phyloP scores from a whole-genome alignment of 305 asterid species.

The Rubia occidens region DNA sequence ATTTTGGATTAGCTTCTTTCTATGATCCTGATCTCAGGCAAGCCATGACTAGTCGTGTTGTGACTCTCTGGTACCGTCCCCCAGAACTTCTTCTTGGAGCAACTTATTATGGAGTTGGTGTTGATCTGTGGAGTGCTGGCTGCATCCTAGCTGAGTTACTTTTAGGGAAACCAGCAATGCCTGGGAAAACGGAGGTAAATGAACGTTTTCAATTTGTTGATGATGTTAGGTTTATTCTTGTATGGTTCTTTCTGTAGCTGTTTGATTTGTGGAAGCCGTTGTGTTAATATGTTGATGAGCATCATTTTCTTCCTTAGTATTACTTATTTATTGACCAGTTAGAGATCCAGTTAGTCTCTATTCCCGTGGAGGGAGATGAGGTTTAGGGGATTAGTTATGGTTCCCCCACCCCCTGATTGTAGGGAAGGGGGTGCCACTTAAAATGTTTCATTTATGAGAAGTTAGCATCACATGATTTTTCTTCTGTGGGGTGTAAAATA shows the following conservation, averaged over 20 bases:
- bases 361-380: background rate
- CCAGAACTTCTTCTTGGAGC: constrained; percentile 88
- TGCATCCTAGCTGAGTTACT: constrained; percentile 85
- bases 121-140: constrained; percentile 95
- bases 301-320: background rate
- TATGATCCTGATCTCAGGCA: constrained; percentile 52
- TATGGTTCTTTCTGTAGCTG: background rate
- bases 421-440: too few species aligned
- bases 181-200: constrained; percentile 84
- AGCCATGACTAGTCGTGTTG: constrained; percentile 88
- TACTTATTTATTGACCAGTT: background rate
- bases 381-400: background rate
- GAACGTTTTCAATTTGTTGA: background rate
- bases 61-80: constrained; percentile 96
- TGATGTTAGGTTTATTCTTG: background rate
- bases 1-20: constrained; percentile 80
- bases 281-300: background rate
- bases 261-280: background rate
- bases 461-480: background rate
- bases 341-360: background rate
- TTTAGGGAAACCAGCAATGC: constrained; percentile 66
- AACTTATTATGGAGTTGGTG: constrained; percentile 64
- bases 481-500: constrained; percentile 1
- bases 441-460: background rate
- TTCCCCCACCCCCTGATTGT: background rate